Evolutionary conservation across 2,329 filamentous ascomycete species (phyloP).

Genomic region (Diaporthe sp.): DNA sequence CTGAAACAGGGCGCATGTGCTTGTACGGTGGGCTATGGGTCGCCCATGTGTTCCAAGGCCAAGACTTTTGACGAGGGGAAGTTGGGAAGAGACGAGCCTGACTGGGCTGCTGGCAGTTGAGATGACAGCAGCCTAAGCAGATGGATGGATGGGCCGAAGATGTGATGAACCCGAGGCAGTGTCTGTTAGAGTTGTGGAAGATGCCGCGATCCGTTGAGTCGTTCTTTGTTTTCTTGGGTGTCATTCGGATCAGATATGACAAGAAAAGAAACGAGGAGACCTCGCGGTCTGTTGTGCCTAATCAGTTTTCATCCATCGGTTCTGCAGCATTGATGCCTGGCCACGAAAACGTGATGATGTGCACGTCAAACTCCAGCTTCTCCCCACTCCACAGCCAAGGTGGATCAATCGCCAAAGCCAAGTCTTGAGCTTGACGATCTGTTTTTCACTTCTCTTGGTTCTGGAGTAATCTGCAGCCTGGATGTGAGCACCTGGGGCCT

Average conservation of each 20-base stretch:
- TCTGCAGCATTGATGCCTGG: background rate
- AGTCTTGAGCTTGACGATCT: conserved; percentile 21
- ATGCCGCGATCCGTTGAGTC: conserved; percentile 6
- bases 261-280: background rate
- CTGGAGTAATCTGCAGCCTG: conserved; percentile 30
- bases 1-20: conserved; percentile 37
- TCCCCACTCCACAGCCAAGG: conserved; percentile 6
- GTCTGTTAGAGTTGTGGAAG: conserved; percentile 24
- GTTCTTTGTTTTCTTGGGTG: background rate
- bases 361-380: background rate
- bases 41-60: conserved; percentile 9
- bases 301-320: background rate
- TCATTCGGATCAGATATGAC: background rate
- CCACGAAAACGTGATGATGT: conserved; percentile 24
- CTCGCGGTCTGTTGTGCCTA: background rate
- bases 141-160: conserved; percentile 20
- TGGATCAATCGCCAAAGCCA: conserved; percentile 29
- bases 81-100: conserved; percentile 23
- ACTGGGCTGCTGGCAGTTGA: conserved; percentile 5
- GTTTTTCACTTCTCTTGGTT: conserved; percentile 6
- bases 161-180: conserved; percentile 32
- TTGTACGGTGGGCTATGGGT: conserved; percentile 24
- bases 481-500: background rate
- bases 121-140: conserved; percentile 14
- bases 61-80: conserved; percentile 24